Conservation (phyloP, 116 monocot genomes). For the Cymodocea nodosa region DNA sequence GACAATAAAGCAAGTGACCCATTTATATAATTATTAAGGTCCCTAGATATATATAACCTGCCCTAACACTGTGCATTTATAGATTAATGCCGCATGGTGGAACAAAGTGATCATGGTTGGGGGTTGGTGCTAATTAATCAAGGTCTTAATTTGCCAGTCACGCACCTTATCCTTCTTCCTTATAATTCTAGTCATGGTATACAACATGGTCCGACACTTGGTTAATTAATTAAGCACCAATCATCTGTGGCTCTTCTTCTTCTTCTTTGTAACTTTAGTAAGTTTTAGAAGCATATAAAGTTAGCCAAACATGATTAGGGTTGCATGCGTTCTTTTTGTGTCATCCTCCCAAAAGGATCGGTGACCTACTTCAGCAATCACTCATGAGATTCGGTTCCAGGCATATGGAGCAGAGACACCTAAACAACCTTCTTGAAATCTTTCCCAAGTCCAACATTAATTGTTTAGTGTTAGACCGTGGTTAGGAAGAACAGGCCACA, state of each 20-base stretch:
- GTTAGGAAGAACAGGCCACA: conserved; percentile 4
- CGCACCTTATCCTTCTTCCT: background rate
- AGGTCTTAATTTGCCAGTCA: background rate
- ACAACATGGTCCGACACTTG: background rate
- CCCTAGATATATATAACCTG: background rate
- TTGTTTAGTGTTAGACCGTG: conserved; percentile 4
- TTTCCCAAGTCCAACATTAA: background rate
- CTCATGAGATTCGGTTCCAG: background rate
- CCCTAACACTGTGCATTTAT: background rate
- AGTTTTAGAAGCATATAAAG: background rate
- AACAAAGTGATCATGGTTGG: conserved; percentile 1
- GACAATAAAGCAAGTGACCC: conserved; percentile 5
- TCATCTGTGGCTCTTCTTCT: background rate
- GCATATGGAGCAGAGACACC: conserved; percentile 6
- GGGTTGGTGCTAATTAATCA: background rate
- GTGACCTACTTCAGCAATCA: conserved; percentile 1
- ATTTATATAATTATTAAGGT: background rate
- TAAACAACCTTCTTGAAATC: background rate
- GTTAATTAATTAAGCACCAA: background rate
- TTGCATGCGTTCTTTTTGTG: background rate
- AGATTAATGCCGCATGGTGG: background rate
- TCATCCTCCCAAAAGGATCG: background rate
- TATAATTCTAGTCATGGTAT: background rate
- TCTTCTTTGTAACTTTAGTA: background rate
- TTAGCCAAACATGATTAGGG: background rate